Conservation (phyloP, 768 basidiomycete species). For the Solioccasus polychromus region DNA sequence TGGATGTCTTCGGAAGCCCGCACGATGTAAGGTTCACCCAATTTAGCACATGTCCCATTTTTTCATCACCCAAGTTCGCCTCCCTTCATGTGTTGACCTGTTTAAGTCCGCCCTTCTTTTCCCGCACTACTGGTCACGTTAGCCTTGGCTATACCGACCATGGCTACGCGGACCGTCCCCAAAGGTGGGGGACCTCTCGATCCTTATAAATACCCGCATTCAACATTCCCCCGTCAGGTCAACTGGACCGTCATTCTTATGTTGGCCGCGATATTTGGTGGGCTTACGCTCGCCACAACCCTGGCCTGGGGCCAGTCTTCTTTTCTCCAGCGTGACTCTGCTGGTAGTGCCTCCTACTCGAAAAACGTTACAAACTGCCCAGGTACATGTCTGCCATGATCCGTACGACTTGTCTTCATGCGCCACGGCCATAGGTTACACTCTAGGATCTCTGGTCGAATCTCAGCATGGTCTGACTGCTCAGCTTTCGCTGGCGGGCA, state of each 20-base stretch:
- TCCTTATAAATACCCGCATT: conserved; percentile 7
- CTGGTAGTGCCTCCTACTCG: conserved; percentile 14
- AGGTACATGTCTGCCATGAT: conserved; percentile 14
- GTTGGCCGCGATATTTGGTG: conserved; percentile 4
- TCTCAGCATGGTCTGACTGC: conserved; percentile 52
- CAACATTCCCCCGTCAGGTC: not conserved
- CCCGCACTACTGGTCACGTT: conserved; percentile 1
- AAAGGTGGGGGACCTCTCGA: not conserved
- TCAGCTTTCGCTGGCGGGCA: conserved; percentile 49
- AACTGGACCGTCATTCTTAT: not conserved
- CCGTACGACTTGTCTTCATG: not conserved
- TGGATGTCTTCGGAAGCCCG: too few relatives aligned
- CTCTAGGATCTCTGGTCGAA: conserved; percentile 42
- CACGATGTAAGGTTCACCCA: too few relatives aligned
- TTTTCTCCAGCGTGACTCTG: conserved; percentile 3
- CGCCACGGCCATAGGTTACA: conserved; percentile 48
- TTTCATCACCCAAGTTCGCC: too few relatives aligned
- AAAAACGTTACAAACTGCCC: conserved; percentile 32
- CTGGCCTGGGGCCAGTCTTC: conserved; percentile 6
- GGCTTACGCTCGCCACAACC: conserved; percentile 5
- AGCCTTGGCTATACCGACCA: not conserved
- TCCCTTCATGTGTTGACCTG: not conserved
- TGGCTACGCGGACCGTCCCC: not conserved
- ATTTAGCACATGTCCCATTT: too few relatives aligned
- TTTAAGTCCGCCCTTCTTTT: not conserved